Base-by-base conservation (phyloP, 495 filamentous ascomycete species). In the Neurospora sp. region DNA sequence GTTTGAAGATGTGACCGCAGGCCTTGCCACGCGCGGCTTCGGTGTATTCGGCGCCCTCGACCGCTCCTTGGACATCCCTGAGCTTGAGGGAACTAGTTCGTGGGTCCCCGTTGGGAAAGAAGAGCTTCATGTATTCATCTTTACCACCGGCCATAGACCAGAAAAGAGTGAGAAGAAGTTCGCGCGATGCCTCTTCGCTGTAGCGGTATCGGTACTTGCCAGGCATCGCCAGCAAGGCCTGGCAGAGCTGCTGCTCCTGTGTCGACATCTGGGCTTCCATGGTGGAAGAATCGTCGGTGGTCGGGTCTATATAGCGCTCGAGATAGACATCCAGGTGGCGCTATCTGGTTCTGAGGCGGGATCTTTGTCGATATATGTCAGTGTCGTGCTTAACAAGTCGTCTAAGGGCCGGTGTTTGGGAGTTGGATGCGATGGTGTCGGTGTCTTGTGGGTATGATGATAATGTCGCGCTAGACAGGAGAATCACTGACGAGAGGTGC, bases 1-100 rank as follows among this genome's bases (percentile, higher is more conserved):
- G 85, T 80, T 93, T 91, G 85, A 98, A 96, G 74, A 99, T 98
- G 84, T 99, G 96, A 9, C 96, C 96, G 79, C 96, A 99, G n/a
- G 93, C 89, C 80, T 95, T 97, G 69, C 96, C 96, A 76, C 94
- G 88, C 61, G 96, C 96, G 40, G 91, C 91, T 74, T 93, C 92
- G 69, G 92, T 96, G 81, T 98, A 99, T 80, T 99, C 96, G 4
- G 95, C 93, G 12, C 96, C 96, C 75, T 97, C 94, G 68, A 91
- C 85, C 9, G 93, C 92, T n/a, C 95, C 96, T 78, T 98, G 96
- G 27, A 94, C 94, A 71, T 91, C 88, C 44, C 90, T 86, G 39
- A 98, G 84, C 77, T 90, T 94, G 89, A 94, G 92, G 40, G 77
- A 71, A 27, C 22, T 41, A 10, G 37, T 53, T 35, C 70, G 39